These are phyloP conservation scores for Trichoderma polysporum DNA, from an alignment of 2,329 filamentous ascomycete species.

Conservation along the genomic window DNA sequence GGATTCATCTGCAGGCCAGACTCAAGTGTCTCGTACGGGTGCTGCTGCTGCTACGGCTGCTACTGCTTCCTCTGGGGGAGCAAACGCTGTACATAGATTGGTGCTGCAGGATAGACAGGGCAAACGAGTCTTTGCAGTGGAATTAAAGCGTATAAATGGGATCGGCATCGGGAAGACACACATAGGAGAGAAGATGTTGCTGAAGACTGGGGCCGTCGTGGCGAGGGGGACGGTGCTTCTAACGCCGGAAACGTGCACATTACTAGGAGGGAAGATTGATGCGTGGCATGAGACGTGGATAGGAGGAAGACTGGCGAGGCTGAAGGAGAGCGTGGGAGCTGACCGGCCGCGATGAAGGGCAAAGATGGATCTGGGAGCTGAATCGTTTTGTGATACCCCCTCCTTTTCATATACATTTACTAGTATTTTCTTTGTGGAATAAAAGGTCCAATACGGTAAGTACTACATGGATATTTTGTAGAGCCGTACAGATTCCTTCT, in stretches of 20 bases:
- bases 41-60: conserved; percentile 22
- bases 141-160: conserved; percentile 65
- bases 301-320: conserved; percentile 64
- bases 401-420: background rate
- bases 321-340: conserved; percentile 60
- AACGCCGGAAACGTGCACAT: conserved; percentile 63
- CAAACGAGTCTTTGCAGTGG: conserved; percentile 67
- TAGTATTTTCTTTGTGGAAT: background rate
- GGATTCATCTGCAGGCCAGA: conserved; percentile 31
- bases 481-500: background rate
- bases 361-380: background rate
- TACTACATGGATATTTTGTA: background rate
- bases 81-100: conserved; percentile 70
- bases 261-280: conserved; percentile 88
- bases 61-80: conserved; percentile 30
- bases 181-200: conserved; percentile 80
- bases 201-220: conserved; percentile 64
- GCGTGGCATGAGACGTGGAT: conserved; percentile 76
- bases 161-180: conserved; percentile 63
- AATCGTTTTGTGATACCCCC: conserved; percentile 19
- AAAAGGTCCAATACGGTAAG: background rate
- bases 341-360: conserved; percentile 24
- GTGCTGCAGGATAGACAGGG: conserved; percentile 79
- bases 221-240: conserved; percentile 78
- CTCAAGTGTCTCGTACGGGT: background rate